Base-by-base conservation (phyloP, 2,329 filamentous ascomycete genomes). In the Emergomyces orientalis region DNA sequence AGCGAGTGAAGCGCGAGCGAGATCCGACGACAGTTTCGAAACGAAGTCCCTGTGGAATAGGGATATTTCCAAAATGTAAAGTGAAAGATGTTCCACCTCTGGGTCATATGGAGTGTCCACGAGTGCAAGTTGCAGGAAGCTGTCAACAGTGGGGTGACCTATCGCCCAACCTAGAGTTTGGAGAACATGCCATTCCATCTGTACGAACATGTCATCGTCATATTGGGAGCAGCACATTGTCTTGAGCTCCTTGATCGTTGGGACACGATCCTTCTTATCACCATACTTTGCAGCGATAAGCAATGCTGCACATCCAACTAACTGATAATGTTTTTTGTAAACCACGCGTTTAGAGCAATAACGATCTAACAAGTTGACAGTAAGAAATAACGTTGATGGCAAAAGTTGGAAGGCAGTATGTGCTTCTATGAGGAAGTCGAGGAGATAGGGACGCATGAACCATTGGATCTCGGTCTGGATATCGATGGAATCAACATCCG, bases 141-240 rank as follows among this genome's bases (percentile, higher is more conserved):
- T 90, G 77, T 97, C 93, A 68, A 97, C 90, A 34, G 94, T 97
- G 1, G 94, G 92, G 78, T 97, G 93, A 62, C 94, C 94, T 69
- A 99, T 89, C 68, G 88, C 86, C 94, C 94, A 99, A 75, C 95
- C 91, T 64, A 99, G 84, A 1, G 94, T 99, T 79, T 97, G 95
- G 70, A 99, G 84, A 45, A 99, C 93, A 76, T 99, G 94, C 92
- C 95, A 97, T 80, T 99, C 94, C 94, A 99, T 99, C 78, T 99
- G 94, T 13, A 92, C 93, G 79, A 99, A 99, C 94, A 99, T 99
- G 79, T 96, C 93, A 59, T 96, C 91, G 71, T 99, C 94, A 78
- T 99, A 99, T 47, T 97, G 84, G 45, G 90, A 92, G 79, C 94
- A 97, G 84, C 94, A 99, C 94, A 99, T 97, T 69, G 93, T 95